phyloP scores from a whole-genome alignment of 805 yeast species.

The Metschnikowia colocasiae region DNA sequence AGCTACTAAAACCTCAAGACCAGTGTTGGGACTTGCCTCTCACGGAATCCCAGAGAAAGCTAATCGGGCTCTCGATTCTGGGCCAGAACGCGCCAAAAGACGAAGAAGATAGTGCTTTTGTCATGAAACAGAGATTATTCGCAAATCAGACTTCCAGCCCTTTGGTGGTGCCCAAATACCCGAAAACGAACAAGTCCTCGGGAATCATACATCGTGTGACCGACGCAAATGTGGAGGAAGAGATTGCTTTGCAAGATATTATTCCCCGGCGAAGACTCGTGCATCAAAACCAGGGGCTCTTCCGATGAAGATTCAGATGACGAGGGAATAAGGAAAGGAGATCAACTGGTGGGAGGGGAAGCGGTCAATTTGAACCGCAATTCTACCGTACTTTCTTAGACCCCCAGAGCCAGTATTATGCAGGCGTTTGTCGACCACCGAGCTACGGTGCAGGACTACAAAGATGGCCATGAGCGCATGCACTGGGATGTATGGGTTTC shows the following conservation, averaged over 20 bases:
- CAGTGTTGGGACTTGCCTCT: conserved; percentile 51
- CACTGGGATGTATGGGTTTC: neutral
- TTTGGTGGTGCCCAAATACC: conserved; percentile 22
- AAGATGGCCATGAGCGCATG: too few species aligned
- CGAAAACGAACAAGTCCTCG: conserved; percentile 11
- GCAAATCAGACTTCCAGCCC: conserved; percentile 13
- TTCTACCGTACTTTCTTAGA: too few species aligned
- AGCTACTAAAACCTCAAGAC: conserved; percentile 41
- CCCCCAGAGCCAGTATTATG: too few species aligned
- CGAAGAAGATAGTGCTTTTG: conserved; percentile 18
- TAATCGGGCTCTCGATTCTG: conserved; percentile 39
- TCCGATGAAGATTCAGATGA: neutral
- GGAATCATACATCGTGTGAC: conserved; percentile 6
- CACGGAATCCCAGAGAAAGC: conserved; percentile 41
- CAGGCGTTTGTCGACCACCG: too few species aligned
- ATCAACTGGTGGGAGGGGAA: too few species aligned
- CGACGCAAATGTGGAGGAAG: conserved; percentile 2
- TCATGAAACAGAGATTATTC: conserved; percentile 23
- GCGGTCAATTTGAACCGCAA: too few species aligned
- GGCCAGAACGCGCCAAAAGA: conserved; percentile 6
- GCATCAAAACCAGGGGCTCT: neutral
- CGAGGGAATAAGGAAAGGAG: too few species aligned
- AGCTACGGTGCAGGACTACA: too few species aligned
- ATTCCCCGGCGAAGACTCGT: conserved; percentile 8
- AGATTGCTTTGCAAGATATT: conserved; percentile 9